Percentiles rank a stretch among this genome's conserved stretches.
phyloP scores from a whole-genome alignment of 805 yeast species.

The Starmerella tilneyi region DNA sequence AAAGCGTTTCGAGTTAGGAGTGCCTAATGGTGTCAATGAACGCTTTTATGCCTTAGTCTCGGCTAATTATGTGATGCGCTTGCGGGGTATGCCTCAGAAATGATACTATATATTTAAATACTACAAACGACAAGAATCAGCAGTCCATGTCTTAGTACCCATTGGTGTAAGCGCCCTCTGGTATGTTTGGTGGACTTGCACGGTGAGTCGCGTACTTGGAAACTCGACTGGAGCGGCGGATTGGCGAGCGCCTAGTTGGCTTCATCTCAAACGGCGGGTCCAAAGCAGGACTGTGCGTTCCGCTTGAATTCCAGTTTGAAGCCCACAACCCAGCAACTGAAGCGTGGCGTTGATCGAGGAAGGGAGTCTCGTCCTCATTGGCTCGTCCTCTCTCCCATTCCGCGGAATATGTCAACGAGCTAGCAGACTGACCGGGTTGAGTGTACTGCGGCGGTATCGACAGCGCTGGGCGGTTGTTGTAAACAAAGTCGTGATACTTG shows the following conservation, averaged over 20 bases:
- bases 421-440: not conserved
- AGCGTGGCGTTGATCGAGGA: not conserved
- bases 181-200: not conserved
- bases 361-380: not conserved
- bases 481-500: slow-evolving; percentile 12
- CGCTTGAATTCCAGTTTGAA: not conserved
- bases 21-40: no score
- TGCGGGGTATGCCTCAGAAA: no score
- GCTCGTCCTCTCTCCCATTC: not conserved
- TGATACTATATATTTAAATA: no score
- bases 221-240: not conserved
- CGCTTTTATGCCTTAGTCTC: no score
- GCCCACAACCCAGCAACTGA: no score
- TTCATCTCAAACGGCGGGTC: not conserved
- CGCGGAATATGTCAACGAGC: not conserved
- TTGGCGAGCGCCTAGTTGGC: not conserved
- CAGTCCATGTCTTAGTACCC: not conserved
- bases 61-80: no score
- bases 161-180: not conserved
- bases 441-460: not conserved
- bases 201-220: not conserved
- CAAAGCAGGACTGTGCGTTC: not conserved
- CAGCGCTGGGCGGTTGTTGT: slow-evolving; percentile 16
- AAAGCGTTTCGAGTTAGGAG: no score
- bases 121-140: no score